Evolutionary conservation across 1,284 basidiomycete species (phyloP).

Genomic region (Schizophyllum amplum): DNA sequence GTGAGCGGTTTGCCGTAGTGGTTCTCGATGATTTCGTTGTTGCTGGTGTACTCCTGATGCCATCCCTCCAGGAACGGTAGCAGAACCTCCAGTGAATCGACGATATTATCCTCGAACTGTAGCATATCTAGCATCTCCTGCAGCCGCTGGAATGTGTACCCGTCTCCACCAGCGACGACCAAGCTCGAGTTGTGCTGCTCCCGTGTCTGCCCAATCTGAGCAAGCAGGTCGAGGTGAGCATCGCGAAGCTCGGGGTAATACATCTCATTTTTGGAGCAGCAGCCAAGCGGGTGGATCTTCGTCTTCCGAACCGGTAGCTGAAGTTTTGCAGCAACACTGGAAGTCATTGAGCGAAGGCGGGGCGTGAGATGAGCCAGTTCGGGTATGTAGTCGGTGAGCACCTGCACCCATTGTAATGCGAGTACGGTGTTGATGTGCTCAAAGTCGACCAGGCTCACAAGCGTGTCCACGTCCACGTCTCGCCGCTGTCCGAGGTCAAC

Average conservation of each 20-base stretch:
- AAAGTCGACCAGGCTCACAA: constrained; percentile 18
- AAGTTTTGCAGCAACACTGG: constrained; percentile 6
- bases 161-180: constrained; percentile 23
- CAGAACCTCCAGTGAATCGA: constrained; percentile 17
- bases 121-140: constrained; percentile 23
- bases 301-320: constrained; percentile 6
- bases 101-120: constrained; percentile 16
- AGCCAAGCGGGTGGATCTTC: constrained; percentile 19
- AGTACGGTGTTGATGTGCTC: constrained; percentile 17
- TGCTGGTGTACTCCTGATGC: constrained; percentile 8
- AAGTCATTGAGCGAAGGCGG: no score
- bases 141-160: constrained; percentile 24
- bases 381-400: constrained; percentile 19
- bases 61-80: constrained; percentile 3
- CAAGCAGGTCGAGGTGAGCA: constrained; percentile 21
- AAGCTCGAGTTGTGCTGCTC: constrained; percentile 13
- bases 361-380: constrained; percentile 13
- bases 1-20: constrained; percentile 16
- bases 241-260: constrained; percentile 21
- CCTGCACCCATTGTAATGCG: constrained; percentile 19
- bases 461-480: constrained; percentile 14
- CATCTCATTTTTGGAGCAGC: constrained; percentile 21
- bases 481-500: constrained; percentile 11
- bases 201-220: constrained; percentile 20
- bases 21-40: constrained; percentile 14